A percentile compares a stretch with the other conserved stretches of the same genome.
Evolutionary conservation across 2,329 filamentous ascomycete genomes (phyloP).

Genomic region (Chrysoporthe cubensis): DNA sequence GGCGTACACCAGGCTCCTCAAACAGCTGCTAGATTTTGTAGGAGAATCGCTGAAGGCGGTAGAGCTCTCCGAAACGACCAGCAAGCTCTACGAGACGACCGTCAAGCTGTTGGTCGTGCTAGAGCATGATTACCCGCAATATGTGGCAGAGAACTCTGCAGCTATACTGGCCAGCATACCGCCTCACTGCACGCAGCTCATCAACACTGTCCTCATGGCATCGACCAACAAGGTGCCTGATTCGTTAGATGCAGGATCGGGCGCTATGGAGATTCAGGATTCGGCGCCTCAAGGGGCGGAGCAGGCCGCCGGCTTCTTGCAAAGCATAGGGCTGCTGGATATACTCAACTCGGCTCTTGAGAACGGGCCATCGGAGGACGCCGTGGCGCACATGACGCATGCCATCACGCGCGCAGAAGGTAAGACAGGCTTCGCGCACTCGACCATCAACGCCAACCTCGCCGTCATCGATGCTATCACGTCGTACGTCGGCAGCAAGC

Average conservation of each 20-base stretch:
- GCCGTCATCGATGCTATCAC: slow-evolving; percentile 79
- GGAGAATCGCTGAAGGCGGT: slow-evolving; percentile 78
- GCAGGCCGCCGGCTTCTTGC: slow-evolving; percentile 62
- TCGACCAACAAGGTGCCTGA: slow-evolving; percentile 72
- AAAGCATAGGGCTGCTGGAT: slow-evolving; percentile 58
- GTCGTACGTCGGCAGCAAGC: slow-evolving; percentile 76
- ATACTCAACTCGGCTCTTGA: slow-evolving; percentile 63
- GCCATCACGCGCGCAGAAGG: slow-evolving; percentile 65
- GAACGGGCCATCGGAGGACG: slow-evolving; percentile 69
- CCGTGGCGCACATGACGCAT: slow-evolving; percentile 76
- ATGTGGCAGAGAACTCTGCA: slow-evolving; percentile 84
- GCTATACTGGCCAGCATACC: slow-evolving; percentile 81
- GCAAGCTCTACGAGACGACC: slow-evolving; percentile 83
- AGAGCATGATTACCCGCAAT: slow-evolving; percentile 94
- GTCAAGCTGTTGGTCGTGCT: slow-evolving; percentile 83
- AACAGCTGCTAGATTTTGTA: slow-evolving; percentile 72
- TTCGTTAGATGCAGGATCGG: slow-evolving; percentile 72
- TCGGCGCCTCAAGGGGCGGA: slow-evolving; percentile 71
- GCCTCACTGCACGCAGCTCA: slow-evolving; percentile 81
- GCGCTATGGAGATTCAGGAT: slow-evolving; percentile 71
- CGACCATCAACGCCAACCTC: slow-evolving; percentile 70
- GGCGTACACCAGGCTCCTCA: slow-evolving; percentile 73
- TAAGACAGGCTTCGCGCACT: slow-evolving; percentile 67
- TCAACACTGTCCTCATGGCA: slow-evolving; percentile 88
- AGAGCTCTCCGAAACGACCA: slow-evolving; percentile 69